Percentiles rank a stretch among this genome's conserved stretches.
These are phyloP conservation scores for Nemania serpens DNA, from an alignment of 2,329 filamentous ascomycete species.

Conservation along the genomic window DNA sequence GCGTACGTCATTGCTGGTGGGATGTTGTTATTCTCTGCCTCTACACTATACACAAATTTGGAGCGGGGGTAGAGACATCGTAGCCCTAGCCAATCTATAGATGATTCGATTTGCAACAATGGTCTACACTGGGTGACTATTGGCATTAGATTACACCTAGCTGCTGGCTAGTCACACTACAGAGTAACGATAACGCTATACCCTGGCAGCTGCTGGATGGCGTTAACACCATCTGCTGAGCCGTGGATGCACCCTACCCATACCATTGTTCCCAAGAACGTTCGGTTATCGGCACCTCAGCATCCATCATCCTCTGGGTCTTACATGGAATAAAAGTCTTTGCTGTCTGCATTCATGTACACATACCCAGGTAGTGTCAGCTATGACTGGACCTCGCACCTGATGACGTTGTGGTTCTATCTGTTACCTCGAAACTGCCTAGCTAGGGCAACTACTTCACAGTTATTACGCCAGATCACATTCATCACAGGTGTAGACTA, in stretches of 20 bases:
- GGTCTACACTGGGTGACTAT: too few species aligned
- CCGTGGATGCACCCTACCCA: neutral
- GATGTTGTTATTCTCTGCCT: slow-evolving; percentile 15
- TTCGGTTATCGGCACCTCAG: slow-evolving; percentile 12
- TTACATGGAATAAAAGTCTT: neutral
- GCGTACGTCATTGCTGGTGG: slow-evolving; percentile 21
- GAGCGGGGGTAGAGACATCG: slow-evolving; percentile 17
- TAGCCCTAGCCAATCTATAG: slow-evolving; percentile 2
- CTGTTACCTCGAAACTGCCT: too few species aligned
- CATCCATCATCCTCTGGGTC: neutral
- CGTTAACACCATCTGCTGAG: neutral
- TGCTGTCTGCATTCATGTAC: too few species aligned
- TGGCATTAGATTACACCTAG: neutral
- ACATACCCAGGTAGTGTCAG: neutral
- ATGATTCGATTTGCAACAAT: slow-evolving; percentile 1
- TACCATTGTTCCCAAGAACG: neutral
- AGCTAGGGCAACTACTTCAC: too few species aligned
- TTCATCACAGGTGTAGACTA: slow-evolving; percentile 17
- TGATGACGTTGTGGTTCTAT: neutral
- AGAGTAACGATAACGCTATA: too few species aligned
- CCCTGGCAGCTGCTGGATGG: too few species aligned
- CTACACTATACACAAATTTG: neutral
- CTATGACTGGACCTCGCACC: neutral
- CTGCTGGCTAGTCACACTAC: neutral
- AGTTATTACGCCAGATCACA: too few species aligned